These are phyloP conservation scores for Penicillium sp. DNA, from an alignment of 2,329 filamentous ascomycete species.

Conservation along the genomic window DNA sequence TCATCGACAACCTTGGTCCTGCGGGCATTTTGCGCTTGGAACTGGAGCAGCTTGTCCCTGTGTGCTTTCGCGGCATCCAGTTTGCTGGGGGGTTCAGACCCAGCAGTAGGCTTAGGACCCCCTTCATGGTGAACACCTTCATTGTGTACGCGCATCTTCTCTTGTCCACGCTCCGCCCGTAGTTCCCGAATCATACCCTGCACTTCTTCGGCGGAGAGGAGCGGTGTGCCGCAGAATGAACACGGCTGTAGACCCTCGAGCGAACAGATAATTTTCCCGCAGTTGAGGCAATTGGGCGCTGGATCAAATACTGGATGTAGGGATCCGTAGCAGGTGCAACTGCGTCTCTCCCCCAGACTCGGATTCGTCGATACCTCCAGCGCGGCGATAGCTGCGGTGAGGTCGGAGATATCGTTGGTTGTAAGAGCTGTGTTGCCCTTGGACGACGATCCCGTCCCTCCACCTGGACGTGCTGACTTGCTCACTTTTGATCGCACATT, in stretches of 20 bases:
- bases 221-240: slow-evolving; percentile 77
- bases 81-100: slow-evolving; percentile 48
- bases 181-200: slow-evolving; percentile 83
- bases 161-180: slow-evolving; percentile 78
- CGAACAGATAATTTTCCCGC: slow-evolving; percentile 92
- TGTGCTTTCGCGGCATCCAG: slow-evolving; percentile 72
- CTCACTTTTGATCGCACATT: slow-evolving; percentile 60
- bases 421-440: slow-evolving; percentile 42
- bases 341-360: slow-evolving; percentile 63
- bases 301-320: slow-evolving; percentile 86
- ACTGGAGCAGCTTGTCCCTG: slow-evolving; percentile 74
- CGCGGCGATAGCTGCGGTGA: slow-evolving; percentile 77
- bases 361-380: slow-evolving; percentile 94
- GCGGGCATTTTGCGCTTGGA: slow-evolving; percentile 81
- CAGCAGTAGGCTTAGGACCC: slow-evolving; percentile 30
- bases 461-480: slow-evolving; percentile 68
- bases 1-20: slow-evolving; percentile 85
- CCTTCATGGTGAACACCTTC: slow-evolving; percentile 44
- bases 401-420: slow-evolving; percentile 54
- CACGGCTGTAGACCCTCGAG: slow-evolving; percentile 93
- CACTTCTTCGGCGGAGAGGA: slow-evolving; percentile 72
- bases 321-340: slow-evolving; percentile 83
- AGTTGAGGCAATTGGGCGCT: slow-evolving; percentile 87
- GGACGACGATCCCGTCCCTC: slow-evolving; percentile 66
- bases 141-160: slow-evolving; percentile 81